A percentile compares a stretch with the other conserved stretches of the same genome.
These are phyloP conservation scores for Athelia psychrophila DNA, from an alignment of 1,284 basidiomycete species.

Conservation along the genomic window DNA sequence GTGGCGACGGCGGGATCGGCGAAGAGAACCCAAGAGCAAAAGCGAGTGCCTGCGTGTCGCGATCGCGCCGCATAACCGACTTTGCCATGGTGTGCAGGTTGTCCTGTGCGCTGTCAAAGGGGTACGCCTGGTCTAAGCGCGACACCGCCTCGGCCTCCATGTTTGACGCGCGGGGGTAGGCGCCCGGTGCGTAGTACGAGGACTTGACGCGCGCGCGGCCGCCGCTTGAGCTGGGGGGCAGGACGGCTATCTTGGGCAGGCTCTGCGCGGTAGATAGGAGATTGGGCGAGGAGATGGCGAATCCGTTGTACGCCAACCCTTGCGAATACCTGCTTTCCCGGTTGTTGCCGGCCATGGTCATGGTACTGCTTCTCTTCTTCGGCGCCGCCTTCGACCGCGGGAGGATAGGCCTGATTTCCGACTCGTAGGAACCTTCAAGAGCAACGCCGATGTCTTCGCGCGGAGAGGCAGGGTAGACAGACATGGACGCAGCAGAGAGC, in stretches of 20 bases:
- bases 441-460: constrained; percentile 38
- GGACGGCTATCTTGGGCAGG: constrained; percentile 24
- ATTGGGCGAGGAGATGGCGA: constrained; percentile 46
- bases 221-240: constrained; percentile 28
- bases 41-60: constrained; percentile 50
- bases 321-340: constrained; percentile 31
- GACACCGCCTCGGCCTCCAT: constrained; percentile 8
- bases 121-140: not conserved
- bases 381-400: constrained; percentile 35
- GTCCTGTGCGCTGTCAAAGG: not conserved
- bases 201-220: constrained; percentile 66
- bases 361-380: constrained; percentile 30
- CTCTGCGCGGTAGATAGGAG: constrained; percentile 15
- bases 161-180: constrained; percentile 51
- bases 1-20: constrained; percentile 43
- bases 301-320: constrained; percentile 52
- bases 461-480: constrained; percentile 50
- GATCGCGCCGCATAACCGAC: constrained; percentile 41
- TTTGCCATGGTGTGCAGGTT: constrained; percentile 31
- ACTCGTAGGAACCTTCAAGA: constrained; percentile 40
- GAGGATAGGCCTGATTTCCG: constrained; percentile 38
- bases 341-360: constrained; percentile 19
- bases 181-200: constrained; percentile 57
- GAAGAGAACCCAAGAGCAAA: constrained; percentile 52
- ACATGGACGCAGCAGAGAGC: constrained; percentile 49